phyloP scores from a whole-genome alignment of 192 early-diverging fungal species.

The Fimicolochytrium jonesii region DNA sequence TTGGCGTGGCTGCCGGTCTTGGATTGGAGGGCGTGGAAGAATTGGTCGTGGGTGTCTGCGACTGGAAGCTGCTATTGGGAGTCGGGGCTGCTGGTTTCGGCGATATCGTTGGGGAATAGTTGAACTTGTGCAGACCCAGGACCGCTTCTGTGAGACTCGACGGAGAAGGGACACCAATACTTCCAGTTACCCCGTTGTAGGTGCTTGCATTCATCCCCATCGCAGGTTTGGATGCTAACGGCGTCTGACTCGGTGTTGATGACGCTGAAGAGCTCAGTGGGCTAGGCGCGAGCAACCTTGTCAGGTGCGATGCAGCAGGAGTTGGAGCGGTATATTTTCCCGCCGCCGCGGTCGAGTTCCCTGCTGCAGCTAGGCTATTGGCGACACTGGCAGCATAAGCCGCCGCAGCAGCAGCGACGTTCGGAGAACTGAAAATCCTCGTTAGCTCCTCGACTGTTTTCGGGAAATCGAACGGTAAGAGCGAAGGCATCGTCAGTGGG shows the following conservation, averaged over 20 bases:
- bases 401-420: slow-evolving; percentile 12
- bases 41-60: neutral
- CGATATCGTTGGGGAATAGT: neutral
- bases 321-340: no score
- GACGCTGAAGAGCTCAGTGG: no score
- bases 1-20: no score
- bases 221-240: no score
- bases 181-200: no score
- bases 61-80: neutral
- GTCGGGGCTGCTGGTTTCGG: neutral
- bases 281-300: no score
- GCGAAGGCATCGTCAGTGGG: neutral
- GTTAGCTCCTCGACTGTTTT: slow-evolving; percentile 19
- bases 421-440: slow-evolving; percentile 9
- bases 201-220: no score
- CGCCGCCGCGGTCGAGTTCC: neutral
- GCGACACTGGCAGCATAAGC: neutral
- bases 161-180: slow-evolving; percentile 3
- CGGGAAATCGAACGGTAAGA: slow-evolving; percentile 22
- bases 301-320: no score
- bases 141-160: slow-evolving; percentile 3
- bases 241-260: no score
- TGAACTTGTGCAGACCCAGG: neutral
- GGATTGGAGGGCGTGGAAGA: no score
- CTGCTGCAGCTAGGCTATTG: neutral